Evolutionary conservation across 176 grass and related monocot species (phyloP).

Genomic region (Aechmea fasciata): DNA sequence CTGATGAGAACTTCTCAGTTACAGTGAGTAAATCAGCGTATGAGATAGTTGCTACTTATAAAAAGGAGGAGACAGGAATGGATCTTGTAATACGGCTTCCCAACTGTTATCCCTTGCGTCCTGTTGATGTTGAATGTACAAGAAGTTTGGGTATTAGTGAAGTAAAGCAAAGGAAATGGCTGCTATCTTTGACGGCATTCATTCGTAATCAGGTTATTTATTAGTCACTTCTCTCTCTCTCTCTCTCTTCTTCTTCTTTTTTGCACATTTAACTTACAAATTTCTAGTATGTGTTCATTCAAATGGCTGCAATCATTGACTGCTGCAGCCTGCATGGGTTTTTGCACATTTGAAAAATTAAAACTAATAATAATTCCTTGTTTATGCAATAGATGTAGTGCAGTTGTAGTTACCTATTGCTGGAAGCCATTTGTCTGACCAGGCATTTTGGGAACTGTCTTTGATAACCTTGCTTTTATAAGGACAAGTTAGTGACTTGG

Average conservation of each 20-base stretch:
- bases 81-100: constrained; percentile 89
- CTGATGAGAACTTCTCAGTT: constrained; percentile 87
- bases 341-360: too few species aligned
- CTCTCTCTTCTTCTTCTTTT: not conserved
- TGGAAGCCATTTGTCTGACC: too few species aligned
- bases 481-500: too few species aligned
- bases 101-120: constrained; percentile 68
- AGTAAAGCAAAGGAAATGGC: constrained; percentile 83
- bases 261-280: not conserved
- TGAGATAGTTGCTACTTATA: constrained; percentile 93
- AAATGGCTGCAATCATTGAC: too few species aligned
- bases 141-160: constrained; percentile 81
- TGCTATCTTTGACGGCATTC: constrained; percentile 80
- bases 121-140: constrained; percentile 83
- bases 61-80: constrained; percentile 94
- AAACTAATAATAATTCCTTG: too few species aligned
- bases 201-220: constrained; percentile 61
- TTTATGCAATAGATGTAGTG: too few species aligned
- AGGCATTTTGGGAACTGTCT: too few species aligned
- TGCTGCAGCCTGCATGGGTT: too few species aligned
- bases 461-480: too few species aligned
- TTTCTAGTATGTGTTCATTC: not conserved
- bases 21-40: constrained; percentile 59
- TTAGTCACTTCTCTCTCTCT: not conserved
- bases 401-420: too few species aligned